Evolutionary conservation across 2,329 filamentous ascomycete species (phyloP).

Genomic region (Cladorrhinum sp.): DNA sequence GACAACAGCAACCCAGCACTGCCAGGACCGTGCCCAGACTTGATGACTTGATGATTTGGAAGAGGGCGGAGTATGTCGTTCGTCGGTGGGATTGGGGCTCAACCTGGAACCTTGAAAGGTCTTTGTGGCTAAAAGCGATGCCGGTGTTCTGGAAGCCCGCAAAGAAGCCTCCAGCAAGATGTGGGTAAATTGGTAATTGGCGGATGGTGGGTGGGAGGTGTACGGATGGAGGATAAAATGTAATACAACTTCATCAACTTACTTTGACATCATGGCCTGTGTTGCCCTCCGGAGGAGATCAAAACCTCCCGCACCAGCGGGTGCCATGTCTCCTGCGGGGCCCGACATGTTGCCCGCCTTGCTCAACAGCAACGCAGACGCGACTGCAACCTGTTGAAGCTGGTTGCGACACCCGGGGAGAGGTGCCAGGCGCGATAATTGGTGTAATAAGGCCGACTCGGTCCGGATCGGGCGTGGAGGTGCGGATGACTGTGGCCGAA

Average conservation of each 20-base stretch:
- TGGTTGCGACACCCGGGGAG: neutral
- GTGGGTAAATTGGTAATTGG: slow-evolving; percentile 21
- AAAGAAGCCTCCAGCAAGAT: slow-evolving; percentile 19
- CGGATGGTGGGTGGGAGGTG: neutral
- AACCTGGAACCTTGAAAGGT: slow-evolving; percentile 5
- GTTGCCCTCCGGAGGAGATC: slow-evolving; percentile 59
- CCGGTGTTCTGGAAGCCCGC: slow-evolving; percentile 24
- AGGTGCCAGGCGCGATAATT: neutral
- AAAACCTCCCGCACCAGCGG: slow-evolving; percentile 41
- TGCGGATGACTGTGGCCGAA: neutral
- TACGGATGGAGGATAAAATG: slow-evolving; percentile 10
- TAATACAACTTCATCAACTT: slow-evolving; percentile 36
- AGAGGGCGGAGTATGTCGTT: neutral
- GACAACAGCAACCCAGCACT: neutral
- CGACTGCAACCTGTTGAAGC: neutral
- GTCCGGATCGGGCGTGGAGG: slow-evolving; percentile 12
- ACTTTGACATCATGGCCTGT: slow-evolving; percentile 62
- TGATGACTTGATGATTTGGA: neutral
- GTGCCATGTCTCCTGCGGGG: slow-evolving; percentile 33
- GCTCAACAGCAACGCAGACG: slow-evolving; percentile 14
- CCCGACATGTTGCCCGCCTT: slow-evolving; percentile 44
- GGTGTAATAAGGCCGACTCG: slow-evolving; percentile 10
- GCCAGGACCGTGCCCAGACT: neutral
- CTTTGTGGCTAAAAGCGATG: slow-evolving; percentile 23
- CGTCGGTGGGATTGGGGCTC: slow-evolving; percentile 1